These are phyloP conservation scores for Aspergillus piperis DNA, from an alignment of 2,329 filamentous ascomycete species.

Conservation along the genomic window DNA sequence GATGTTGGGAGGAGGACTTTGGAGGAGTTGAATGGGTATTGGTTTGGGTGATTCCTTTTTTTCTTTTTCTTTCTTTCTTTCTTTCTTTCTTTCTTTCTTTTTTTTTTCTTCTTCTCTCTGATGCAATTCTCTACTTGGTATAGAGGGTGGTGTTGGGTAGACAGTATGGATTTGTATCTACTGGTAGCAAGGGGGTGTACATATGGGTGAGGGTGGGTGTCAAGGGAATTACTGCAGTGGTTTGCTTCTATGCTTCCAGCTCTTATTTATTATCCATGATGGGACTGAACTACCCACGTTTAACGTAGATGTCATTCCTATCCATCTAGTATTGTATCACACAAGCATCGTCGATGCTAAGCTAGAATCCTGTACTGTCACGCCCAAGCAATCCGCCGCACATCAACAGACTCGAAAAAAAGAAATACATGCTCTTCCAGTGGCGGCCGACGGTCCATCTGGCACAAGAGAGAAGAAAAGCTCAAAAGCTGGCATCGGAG, in stretches of 20 bases:
- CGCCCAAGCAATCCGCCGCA: background rate
- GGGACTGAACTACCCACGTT: background rate
- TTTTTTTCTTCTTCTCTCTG: no score
- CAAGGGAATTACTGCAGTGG: no score
- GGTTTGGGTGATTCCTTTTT: constrained; percentile 9
- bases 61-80: no score
- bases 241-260: no score
- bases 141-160: no score
- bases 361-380: constrained; percentile 5
- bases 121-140: no score
- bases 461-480: background rate
- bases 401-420: background rate
- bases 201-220: background rate
- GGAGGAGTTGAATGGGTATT: constrained; percentile 20
- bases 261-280: no score
- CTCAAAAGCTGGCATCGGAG: background rate
- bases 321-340: constrained; percentile 11
- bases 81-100: no score
- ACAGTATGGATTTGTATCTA: no score
- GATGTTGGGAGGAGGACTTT: constrained; percentile 17
- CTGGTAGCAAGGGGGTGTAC: no score
- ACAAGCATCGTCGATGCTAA: constrained; percentile 7
- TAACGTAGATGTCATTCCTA: background rate
- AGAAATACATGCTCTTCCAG: constrained; percentile 3
- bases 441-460: background rate